Evolutionary conservation across 495 filamentous ascomycete species (phyloP), one percentile per base, ranked within the genome.

Genomic region (Penicillium samsonianum): DNA sequence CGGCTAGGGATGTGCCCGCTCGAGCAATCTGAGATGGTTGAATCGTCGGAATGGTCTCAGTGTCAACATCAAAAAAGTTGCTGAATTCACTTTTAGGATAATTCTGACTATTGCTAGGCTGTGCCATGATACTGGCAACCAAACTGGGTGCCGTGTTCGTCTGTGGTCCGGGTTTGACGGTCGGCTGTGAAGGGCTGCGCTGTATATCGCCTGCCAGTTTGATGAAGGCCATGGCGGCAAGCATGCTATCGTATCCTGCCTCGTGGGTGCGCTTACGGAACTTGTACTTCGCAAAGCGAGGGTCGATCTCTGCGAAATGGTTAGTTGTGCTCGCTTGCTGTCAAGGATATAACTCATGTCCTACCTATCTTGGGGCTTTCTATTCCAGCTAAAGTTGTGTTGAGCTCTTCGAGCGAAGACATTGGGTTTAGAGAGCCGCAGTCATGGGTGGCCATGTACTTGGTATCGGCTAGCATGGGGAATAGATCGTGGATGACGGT

Each of bases 391-490:
- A 85, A 65, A 38, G 65, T 70, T 22, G 71, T 58, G 49, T 80
- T 75, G 41, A 86, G 71, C 19, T 80, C 73, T 33, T 79, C 70
- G 33, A 89, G 63, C 16, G 81, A 81, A 3, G 81, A 74, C 19
- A 62, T 67, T 51, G 79, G 74, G 11, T 83, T 78, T 16, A 76
- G 78, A 22, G 75, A 76, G 40, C 80, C 76, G 65, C 76, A 75
- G 63, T 77, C 73, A 56, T 82, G 75, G 6, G 84, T 86, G 19
- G 83, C 81, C 52, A 96, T 77, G 58, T 86, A 91, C 63, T 93
- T 93, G 0, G 90, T 93, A 62, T 95, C 91, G 6, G 91, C 72
- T 16, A 94, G 69, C 17, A 78, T 51, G 0, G 91, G 90, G 65
- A 93, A 93, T 7, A 85, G 59, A 28, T 71, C 46, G 57, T 85